These are phyloP conservation scores for Lachnellula arida DNA, from an alignment of 2,329 filamentous ascomycete species.

Conservation along the genomic window DNA sequence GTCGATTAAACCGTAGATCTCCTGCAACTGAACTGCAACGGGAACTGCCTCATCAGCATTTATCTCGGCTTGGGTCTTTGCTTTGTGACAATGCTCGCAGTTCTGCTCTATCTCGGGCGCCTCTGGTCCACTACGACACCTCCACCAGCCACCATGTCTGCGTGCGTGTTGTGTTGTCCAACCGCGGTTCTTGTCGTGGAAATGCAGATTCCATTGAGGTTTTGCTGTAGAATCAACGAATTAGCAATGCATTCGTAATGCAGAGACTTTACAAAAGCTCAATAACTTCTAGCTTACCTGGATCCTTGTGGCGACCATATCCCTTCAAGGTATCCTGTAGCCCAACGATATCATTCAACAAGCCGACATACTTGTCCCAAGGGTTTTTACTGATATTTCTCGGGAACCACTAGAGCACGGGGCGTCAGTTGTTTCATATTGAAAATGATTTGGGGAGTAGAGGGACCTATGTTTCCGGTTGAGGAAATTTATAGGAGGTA, in stretches of 20 bases:
- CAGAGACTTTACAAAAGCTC: background rate
- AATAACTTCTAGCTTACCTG: background rate
- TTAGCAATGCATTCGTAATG: background rate
- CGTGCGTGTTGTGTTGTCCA: constrained; percentile 20
- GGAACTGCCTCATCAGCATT: background rate
- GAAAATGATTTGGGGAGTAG: no score
- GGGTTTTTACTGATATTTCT: constrained; percentile 12
- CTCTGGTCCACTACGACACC: constrained; percentile 17
- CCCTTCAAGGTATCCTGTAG: constrained; percentile 15
- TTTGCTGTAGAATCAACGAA: background rate
- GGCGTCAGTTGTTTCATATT: no score
- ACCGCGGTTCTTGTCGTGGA: constrained; percentile 17
- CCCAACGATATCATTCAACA: constrained; percentile 17
- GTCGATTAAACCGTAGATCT: background rate
- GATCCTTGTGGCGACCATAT: constrained; percentile 1
- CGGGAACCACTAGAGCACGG: constrained; percentile 22
- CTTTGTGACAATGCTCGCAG: constrained; percentile 16
- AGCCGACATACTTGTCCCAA: constrained; percentile 14
- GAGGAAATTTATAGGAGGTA: no score
- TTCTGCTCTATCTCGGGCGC: constrained; percentile 16
- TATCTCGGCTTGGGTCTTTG: background rate
- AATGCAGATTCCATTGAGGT: constrained; percentile 21
- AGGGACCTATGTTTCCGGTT: no score
- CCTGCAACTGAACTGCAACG: background rate
- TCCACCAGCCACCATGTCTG: constrained; percentile 26